Base-by-base conservation (phyloP, 179 eudicot genomes). In the Pouteria campechiana region DNA sequence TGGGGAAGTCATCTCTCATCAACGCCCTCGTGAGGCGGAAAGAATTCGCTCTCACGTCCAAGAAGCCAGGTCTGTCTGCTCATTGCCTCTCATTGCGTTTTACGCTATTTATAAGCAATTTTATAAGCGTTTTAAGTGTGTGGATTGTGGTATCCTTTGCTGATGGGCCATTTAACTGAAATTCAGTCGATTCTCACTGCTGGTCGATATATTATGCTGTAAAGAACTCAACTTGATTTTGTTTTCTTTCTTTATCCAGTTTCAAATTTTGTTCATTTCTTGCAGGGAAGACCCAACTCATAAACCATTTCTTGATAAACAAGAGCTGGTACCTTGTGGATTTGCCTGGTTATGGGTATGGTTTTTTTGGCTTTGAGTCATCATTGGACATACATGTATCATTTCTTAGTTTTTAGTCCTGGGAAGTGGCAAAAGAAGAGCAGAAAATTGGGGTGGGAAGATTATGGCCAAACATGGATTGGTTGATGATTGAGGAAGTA, bases 261-360 rank as follows among this genome's bases (percentile, higher is more conserved):
- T 6, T 24, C 46, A 2, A 16, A 41, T 25, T 46, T 27, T 44
- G 16, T 47, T 25, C 40, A 9, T 8, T n/a, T 55, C 64, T 13
- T 67, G 72, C 64, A 90, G 98, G 98, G 52, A 90, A 86, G 75
- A 90, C 98, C 27, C 98, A 86, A 60, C 66, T 90, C 3, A 90
- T 90, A 35, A 90, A 90, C 60, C 98, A 90, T 67, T 90, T 90
- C 57, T 59, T 90, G 53, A 82, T 90, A 27, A 79, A 90, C 49
- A 86, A 68, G 49, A 73, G 78, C 24, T 90, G 98, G 96, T 82
- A 86, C 52, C 70, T 90, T 20, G 98, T 90, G 40, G 96, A 90
- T 77, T 75, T 90, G 61, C 98, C 98, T 44, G 98, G 96, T 23
- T 90, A 90, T 58, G 96, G 98, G 94, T 90, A 52, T 73, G 92